A percentile compares a stretch with the other conserved stretches of the same genome.
Evolutionary conservation across 2,329 filamentous ascomycete genomes (phyloP).

Genomic region (Pseudocercospora ulei): DNA sequence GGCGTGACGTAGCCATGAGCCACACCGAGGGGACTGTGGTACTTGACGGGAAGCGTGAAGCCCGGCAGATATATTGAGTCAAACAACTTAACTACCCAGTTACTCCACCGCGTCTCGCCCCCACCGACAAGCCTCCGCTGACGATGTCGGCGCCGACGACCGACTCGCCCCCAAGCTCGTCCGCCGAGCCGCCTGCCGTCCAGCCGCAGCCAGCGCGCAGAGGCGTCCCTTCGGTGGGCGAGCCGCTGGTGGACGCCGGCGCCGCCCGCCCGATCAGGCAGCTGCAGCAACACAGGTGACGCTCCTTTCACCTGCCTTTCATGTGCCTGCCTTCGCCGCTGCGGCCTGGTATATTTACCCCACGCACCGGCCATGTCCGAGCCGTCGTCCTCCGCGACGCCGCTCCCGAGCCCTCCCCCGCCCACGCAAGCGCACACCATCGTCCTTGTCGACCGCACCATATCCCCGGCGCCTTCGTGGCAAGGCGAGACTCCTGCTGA

Average conservation of each 20-base stretch:
- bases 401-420: conserved; percentile 22
- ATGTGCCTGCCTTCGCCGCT: conserved; percentile 6
- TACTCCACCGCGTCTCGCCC: conserved; percentile 2
- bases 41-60: too few species aligned
- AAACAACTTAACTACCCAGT: too few species aligned
- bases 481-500: conserved; percentile 21
- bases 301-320: conserved; percentile 8
- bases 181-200: conserved; percentile 6
- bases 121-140: background rate
- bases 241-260: conserved; percentile 17
- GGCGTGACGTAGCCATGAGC: too few species aligned
- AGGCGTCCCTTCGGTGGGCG: conserved; percentile 10
- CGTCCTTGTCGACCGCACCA: conserved; percentile 51
- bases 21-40: too few species aligned
- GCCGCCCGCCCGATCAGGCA: conserved; percentile 20
- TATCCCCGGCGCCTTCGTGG: conserved; percentile 15
- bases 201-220: conserved; percentile 10
- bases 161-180: conserved; percentile 9
- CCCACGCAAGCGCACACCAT: conserved; percentile 51
- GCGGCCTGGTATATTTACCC: conserved; percentile 6
- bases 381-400: conserved; percentile 22
- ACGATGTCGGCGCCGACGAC: conserved; percentile 5
- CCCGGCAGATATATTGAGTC: too few species aligned
- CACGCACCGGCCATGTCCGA: conserved; percentile 24
- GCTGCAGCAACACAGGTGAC: conserved; percentile 24